These are phyloP conservation scores for Penicillium brasilianum DNA, from an alignment of 2,329 filamentous ascomycete species.

Conservation along the genomic window DNA sequence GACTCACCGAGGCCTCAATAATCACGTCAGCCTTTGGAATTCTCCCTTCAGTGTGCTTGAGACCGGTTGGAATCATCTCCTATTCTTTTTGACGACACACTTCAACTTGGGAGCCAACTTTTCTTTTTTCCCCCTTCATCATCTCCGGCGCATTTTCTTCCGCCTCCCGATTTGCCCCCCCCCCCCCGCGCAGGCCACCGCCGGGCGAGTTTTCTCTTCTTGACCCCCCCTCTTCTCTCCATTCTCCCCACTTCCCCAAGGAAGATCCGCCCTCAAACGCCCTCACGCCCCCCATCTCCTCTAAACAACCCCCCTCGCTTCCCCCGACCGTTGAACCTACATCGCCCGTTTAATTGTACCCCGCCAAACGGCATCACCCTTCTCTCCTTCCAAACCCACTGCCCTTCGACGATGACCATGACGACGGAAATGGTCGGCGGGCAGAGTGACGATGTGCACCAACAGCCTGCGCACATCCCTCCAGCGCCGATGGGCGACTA, in stretches of 20 bases:
- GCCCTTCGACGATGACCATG: slow-evolving; percentile 27
- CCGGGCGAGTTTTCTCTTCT: slow-evolving; percentile 10
- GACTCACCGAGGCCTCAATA: slow-evolving; percentile 28
- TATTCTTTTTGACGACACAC: slow-evolving; percentile 5
- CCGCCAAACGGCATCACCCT: background rate
- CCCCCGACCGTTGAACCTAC: background rate
- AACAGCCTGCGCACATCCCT: slow-evolving; percentile 28
- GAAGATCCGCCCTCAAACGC: background rate
- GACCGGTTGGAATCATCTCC: slow-evolving; percentile 9
- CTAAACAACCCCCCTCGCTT: background rate
- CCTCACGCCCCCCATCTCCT: background rate
- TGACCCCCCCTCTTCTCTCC: slow-evolving; percentile 14
- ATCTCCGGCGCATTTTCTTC: slow-evolving; percentile 13
- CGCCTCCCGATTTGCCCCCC: slow-evolving; percentile 1
- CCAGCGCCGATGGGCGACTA: slow-evolving; percentile 48
- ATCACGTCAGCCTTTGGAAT: background rate
- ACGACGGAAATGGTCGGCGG: slow-evolving; percentile 36
- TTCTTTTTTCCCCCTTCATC: slow-evolving; percentile 5
- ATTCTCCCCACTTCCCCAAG: slow-evolving; percentile 8
- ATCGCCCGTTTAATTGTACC: background rate
- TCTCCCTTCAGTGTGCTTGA: background rate
- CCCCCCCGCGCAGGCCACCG: background rate
- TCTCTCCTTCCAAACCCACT: background rate
- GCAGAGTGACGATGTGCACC: slow-evolving; percentile 38
- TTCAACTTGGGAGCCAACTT: background rate